These are phyloP conservation scores for Phanerodontia chrysosporium DNA, from an alignment of 768 basidiomycete species.

Conservation along the genomic window DNA sequence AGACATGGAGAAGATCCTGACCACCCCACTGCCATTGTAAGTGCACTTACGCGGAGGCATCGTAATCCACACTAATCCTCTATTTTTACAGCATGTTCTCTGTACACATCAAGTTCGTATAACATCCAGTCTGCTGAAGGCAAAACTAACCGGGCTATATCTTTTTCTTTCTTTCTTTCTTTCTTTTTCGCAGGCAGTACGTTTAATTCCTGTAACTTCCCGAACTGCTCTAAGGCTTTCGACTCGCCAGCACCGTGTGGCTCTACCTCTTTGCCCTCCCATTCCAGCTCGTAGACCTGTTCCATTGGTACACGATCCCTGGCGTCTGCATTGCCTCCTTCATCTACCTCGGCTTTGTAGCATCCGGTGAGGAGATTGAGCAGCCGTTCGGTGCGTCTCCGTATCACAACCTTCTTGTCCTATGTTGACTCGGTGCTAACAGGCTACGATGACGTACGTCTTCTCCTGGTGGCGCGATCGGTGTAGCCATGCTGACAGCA, in stretches of 20 bases:
- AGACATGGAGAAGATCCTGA: conserved; percentile 59
- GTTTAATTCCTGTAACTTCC: not conserved
- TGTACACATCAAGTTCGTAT: conserved; percentile 50
- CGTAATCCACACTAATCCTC: conserved; percentile 2
- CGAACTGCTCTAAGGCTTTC: not conserved
- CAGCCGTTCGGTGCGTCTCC: conserved; percentile 54
- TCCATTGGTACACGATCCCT: conserved; percentile 62
- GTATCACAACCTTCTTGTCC: not conserved
- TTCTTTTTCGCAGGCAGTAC: conserved; percentile 18
- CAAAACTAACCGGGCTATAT: not conserved
- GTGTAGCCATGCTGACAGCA: not conserved
- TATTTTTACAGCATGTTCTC: conserved; percentile 48
- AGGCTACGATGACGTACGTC: conserved; percentile 59
- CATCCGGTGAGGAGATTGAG: conserved; percentile 68
- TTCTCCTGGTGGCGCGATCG: not conserved
- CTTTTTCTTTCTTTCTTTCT: not conserved
- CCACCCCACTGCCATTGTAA: conserved; percentile 63
- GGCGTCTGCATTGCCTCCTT: conserved; percentile 64
- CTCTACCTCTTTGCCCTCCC: conserved; percentile 74
- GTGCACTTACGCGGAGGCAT: conserved; percentile 22
- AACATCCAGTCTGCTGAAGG: not conserved
- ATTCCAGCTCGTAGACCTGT: conserved; percentile 63
- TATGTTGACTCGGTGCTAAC: not conserved
- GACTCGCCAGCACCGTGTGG: conserved; percentile 50
- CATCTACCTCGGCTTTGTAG: conserved; percentile 74